Base-by-base conservation (phyloP, 345 rosid genomes). In the Trapa bicornis region DNA sequence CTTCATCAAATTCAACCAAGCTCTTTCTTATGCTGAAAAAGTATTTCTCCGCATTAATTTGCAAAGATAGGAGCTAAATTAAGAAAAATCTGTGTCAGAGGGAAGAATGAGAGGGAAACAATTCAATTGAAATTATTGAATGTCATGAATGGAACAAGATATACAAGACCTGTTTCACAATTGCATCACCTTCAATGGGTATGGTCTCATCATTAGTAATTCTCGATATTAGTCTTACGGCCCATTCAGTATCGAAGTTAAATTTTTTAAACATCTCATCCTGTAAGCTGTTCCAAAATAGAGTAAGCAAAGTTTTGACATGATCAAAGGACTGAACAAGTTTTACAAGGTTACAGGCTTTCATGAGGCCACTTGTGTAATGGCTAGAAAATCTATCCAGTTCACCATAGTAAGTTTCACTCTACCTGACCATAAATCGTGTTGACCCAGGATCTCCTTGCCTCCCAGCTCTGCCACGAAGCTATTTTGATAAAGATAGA, bases 401-500 rank as follows among this genome's bases (percentile, higher is more conserved):
- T 47, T 1, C 42, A 4, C 22, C 13, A 65, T 37, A 58, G 45
- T 15, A 66, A 0, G 53, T 32, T 37, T 56, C 29, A 29, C 41
- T 64, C 74, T 87, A 92, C 98, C 98, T 89, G 71, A 89, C 91
- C 96, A 92, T 89, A 82, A 92, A 92, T 72, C 93, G 85, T 10
- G 98, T 89, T 61, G 98, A 92, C 76, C 96, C 96, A 71, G 89
- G 98, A 84, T 92, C 98, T 38, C 98, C 98, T 75, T 92, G 96
- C 80, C 98, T 85, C 80, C 96, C 98, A 72, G 98, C 95, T 86
- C 98, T 78, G 64, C 98, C 98, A 70, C 98, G 96, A 74, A 92
- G 98, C 98, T 92, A 75, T 54, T 41, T 41, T n/a, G 52, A 36
- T n/a, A 64, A 6, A 65, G 29, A 41, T 22, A 39, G 48, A 43